Evolutionary conservation across 208 protist species (phyloP).

Genomic region (Leishmania amazonensis): DNA sequence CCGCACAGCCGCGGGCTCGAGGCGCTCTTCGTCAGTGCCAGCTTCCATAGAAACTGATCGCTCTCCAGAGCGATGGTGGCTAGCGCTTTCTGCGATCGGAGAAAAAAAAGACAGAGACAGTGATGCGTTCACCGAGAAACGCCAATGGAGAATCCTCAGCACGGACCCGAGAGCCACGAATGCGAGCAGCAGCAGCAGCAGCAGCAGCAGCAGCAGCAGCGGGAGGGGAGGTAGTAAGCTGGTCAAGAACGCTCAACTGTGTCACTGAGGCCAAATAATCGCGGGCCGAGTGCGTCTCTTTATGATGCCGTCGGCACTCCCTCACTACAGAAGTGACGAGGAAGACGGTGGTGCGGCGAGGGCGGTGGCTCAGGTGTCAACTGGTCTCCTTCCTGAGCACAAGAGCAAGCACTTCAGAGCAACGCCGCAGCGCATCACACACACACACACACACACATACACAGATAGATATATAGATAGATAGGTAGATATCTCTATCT

Average conservation of each 20-base stretch:
- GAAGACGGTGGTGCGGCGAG: not conserved
- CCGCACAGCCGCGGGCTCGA: slow-evolving; percentile 12
- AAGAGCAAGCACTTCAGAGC: not conserved
- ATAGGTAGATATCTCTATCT: not conserved
- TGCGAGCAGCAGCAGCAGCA: not conserved
- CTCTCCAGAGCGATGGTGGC: not conserved
- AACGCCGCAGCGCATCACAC: not conserved
- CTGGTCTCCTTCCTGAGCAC: not conserved
- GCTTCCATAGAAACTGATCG: not conserved
- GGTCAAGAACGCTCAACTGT: not conserved
- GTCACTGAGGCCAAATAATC: not conserved
- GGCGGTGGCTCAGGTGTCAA: not conserved
- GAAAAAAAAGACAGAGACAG: not conserved
- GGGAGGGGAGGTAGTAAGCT: not conserved
- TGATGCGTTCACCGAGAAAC: not conserved
- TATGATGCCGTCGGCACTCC: not conserved
- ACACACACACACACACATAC: not conserved
- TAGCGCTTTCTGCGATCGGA: not conserved
- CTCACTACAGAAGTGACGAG: not conserved
- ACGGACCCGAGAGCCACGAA: not conserved
- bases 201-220: not conserved
- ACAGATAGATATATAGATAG: not conserved
- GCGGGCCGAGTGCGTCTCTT: not conserved
- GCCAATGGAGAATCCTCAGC: not conserved
- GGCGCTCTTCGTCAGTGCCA: not conserved